Percentiles rank a stretch among this genome's conserved stretches.
Evolutionary conservation across 352 stramenopile species (phyloP).

Genomic region (Peronospora tabacina): DNA sequence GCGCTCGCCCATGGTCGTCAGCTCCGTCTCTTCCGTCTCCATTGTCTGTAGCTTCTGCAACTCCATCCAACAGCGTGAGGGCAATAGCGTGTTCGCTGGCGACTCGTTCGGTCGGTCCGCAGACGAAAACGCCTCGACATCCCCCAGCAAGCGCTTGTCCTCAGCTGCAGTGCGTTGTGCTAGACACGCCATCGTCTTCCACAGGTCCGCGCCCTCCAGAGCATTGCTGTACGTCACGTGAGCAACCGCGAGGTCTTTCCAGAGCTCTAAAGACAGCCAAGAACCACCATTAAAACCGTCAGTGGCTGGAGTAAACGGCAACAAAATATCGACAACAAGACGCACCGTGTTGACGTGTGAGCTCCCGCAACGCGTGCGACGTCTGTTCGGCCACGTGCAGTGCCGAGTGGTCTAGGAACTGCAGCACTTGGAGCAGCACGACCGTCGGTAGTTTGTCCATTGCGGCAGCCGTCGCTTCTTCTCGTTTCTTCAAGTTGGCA

Average conservation of each 20-base stretch:
- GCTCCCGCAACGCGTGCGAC: constrained; percentile 23
- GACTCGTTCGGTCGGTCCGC: constrained; percentile 46
- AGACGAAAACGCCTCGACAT: constrained; percentile 43
- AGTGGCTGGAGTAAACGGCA: not conserved
- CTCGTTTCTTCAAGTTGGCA: constrained; percentile 28
- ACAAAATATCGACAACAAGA: not conserved
- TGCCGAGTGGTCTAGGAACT: constrained; percentile 45
- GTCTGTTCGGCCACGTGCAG: constrained; percentile 48
- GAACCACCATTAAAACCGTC: constrained; percentile 6
- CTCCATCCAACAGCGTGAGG: constrained; percentile 58
- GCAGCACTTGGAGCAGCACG: constrained; percentile 43
- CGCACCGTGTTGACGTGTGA: constrained; percentile 38
- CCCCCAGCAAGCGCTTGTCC: constrained; percentile 35
- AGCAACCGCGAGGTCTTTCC: constrained; percentile 22
- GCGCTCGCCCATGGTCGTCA: constrained; percentile 49
- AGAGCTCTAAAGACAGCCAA: constrained; percentile 37
- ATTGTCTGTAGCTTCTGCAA: constrained; percentile 36
- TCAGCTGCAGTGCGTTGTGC: constrained; percentile 26
- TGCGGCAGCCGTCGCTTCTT: not conserved
- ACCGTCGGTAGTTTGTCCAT: constrained; percentile 39
- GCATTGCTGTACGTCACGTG: constrained; percentile 26
- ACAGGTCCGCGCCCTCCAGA: constrained; percentile 16
- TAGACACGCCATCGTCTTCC: constrained; percentile 51
- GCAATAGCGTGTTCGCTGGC: constrained; percentile 54
- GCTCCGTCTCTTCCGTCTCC: constrained; percentile 27